Base-by-base conservation (phyloP, 2,329 filamentous ascomycete species). In the Stachybotrys chartarum region DNA sequence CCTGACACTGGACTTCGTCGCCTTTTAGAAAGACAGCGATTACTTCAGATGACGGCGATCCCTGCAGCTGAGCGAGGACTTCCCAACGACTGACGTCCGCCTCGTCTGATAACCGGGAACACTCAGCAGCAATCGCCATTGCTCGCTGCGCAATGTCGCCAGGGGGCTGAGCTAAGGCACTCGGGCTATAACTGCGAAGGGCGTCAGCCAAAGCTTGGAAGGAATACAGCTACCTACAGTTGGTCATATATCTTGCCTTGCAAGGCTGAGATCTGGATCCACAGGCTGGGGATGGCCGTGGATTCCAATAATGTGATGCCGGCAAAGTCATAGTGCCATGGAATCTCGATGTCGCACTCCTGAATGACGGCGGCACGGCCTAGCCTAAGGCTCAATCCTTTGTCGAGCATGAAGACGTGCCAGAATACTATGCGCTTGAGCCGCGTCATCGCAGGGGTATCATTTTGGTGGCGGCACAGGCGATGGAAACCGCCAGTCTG, bases 401-500 rank as follows among this genome's bases (percentile, higher is more conserved):
- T 84, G 60, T 87, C 81, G 12, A 85, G 70, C 7, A 78, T 75
- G 62, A 86, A 87, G 1, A 76, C 64, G 39, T 75, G 70, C 77
- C 77, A 79, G 58, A 79, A 79, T 30, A 79, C 61, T n/a, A 73
- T 66, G 3, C 68, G 64, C 59, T 75, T 77, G 54, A 72, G 63
- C 55, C 70, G 66, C 39, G 65, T 61, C 30, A 60, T 64, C 8
- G 64, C 62, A 7, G 69, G 64, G 17, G 68, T 58, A 51, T 73
- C 70, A 44, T 68, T 60, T 12, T 67, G 67, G 35, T 70, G 64
- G 3, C 62, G 65, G 45, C 68, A 69, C 12, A 66, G 62, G 52
- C 80, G 77, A 63, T 87, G 84, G 57, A 83, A 85, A 3, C 84
- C 84, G 5, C 86, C 77, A 0, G 79, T 80, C 61, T 85, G 82